Evolutionary conservation across 495 filamentous ascomycete species (phyloP).

Genomic region (Neurospora sp.): DNA sequence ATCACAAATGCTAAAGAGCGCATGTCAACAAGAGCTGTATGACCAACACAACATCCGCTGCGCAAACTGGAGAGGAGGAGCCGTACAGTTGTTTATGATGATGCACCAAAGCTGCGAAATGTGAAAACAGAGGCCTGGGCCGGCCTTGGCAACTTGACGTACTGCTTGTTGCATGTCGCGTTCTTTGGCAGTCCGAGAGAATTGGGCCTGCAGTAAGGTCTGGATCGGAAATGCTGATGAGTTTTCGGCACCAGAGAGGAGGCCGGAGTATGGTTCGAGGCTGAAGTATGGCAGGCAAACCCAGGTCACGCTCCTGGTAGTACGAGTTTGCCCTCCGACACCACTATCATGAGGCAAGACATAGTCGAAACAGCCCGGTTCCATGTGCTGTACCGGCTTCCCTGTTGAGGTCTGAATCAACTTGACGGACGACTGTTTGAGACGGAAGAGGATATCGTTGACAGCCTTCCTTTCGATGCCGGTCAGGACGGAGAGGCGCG

Average conservation of each 20-base stretch:
- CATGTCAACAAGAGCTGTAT: background rate
- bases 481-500: background rate
- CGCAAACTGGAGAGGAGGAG: background rate
- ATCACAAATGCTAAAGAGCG: constrained; percentile 15
- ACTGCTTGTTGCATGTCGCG: constrained; percentile 33
- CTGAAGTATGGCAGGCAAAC: constrained; percentile 31
- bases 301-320: constrained; percentile 20
- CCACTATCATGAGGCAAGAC: constrained; percentile 12
- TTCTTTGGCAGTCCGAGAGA: constrained; percentile 16
- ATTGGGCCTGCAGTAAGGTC: constrained; percentile 28
- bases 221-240: constrained; percentile 21
- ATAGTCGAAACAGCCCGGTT: constrained; percentile 19
- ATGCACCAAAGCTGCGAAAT: constrained; percentile 31
- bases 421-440: constrained; percentile 13
- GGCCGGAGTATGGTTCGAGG: constrained; percentile 26
- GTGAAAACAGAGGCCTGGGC: constrained; percentile 26
- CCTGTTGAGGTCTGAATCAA: constrained; percentile 16
- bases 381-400: constrained; percentile 19
- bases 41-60: background rate
- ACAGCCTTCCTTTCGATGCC: background rate
- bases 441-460: background rate
- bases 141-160: constrained; percentile 17
- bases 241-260: constrained; percentile 10
- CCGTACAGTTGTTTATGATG: constrained; percentile 25
- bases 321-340: constrained; percentile 6